These are phyloP conservation scores for Lenzites betulinus DNA, from an alignment of 768 basidiomycete genomes.

Conservation along the genomic window DNA sequence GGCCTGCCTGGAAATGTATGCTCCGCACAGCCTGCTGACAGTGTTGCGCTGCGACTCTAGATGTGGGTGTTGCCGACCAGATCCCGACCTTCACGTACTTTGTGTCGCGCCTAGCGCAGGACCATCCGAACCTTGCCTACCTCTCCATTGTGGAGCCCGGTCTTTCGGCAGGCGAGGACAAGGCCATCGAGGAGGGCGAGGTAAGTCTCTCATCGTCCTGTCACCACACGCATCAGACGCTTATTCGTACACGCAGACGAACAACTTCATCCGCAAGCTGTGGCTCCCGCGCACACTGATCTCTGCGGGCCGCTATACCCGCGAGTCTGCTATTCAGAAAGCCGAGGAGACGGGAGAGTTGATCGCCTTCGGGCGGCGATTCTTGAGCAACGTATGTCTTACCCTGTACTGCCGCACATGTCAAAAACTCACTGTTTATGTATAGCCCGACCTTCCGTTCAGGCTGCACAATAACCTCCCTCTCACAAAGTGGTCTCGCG, in stretches of 20 bases:
- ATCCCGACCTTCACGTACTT: conserved; percentile 32
- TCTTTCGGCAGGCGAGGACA: background rate
- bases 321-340: conserved; percentile 23
- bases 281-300: conserved; percentile 28
- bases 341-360: conserved; percentile 23
- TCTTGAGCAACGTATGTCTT: conserved; percentile 27
- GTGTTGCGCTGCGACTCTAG: conserved; percentile 17
- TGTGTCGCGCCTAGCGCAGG: conserved; percentile 39
- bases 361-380: conserved; percentile 28
- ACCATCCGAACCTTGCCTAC: conserved; percentile 44
- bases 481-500: no score
- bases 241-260: conserved; percentile 11
- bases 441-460: no score
- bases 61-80: conserved; percentile 54
- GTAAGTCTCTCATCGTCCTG: conserved; percentile 7
- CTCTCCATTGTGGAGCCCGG: conserved; percentile 38
- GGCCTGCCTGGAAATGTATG: background rate
- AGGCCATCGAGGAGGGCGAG: background rate
- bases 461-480: no score
- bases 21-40: background rate
- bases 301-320: conserved; percentile 27
- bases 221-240: background rate
- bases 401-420: no score
- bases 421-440: no score
- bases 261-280: conserved; percentile 26